Conservation (phyloP, 805 yeast species). For the Spathaspora hagerdaliae region DNA sequence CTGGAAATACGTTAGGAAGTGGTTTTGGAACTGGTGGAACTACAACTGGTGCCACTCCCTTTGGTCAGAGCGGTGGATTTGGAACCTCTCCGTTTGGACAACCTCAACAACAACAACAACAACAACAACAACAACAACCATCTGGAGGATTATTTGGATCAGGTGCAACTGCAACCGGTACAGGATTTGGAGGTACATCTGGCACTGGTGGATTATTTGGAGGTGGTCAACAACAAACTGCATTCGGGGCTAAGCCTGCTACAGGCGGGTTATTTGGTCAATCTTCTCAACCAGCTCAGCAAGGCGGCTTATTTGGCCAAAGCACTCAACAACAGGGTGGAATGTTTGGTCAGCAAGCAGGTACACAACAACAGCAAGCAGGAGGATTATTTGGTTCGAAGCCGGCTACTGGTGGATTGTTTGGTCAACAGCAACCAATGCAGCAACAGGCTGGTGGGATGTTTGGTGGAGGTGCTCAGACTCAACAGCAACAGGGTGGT, state of each 20-base stretch:
- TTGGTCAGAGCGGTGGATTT: constrained; percentile 10
- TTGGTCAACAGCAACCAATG: constrained; percentile 9
- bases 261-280: constrained; percentile 21
- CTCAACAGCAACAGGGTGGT: constrained; percentile 32
- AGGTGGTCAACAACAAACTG: constrained; percentile 4
- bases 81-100: constrained; percentile 17
- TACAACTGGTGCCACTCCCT: constrained; percentile 8
- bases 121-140: constrained; percentile 13
- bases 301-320: constrained; percentile 21
- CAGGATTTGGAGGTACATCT: constrained; percentile 3
- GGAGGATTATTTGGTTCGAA: constrained; percentile 15
- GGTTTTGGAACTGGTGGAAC: constrained; percentile 11
- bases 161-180: neutral
- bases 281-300: no score
- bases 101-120: constrained; percentile 9
- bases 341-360: constrained; percentile 10
- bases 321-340: constrained; percentile 15
- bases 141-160: constrained; percentile 30
- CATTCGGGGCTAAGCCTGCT: constrained; percentile 10
- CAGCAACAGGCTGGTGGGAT: constrained; percentile 16
- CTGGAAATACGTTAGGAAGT: neutral
- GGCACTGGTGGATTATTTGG: constrained; percentile 38
- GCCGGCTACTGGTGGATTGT: constrained; percentile 17
- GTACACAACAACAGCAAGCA: neutral
- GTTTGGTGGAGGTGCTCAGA: constrained; percentile 16